These are phyloP conservation scores for Chalciporus pseudorubinellus DNA, from an alignment of 768 basidiomycete genomes.

Conservation along the genomic window DNA sequence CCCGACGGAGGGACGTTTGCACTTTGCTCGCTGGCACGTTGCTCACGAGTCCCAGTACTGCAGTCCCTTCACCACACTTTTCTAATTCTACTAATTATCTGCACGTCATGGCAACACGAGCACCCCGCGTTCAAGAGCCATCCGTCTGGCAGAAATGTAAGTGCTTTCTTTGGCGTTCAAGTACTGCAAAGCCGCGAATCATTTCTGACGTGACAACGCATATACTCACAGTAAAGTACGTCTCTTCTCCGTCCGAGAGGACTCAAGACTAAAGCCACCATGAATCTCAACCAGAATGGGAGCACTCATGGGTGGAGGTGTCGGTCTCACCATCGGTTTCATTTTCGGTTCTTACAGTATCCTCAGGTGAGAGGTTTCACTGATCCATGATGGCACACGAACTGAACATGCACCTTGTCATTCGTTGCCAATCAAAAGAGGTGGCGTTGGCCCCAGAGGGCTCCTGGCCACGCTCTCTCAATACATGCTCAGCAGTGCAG, in stretches of 20 bases:
- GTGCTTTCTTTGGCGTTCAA: slow-evolving; percentile 17
- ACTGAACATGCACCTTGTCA: slow-evolving; percentile 5
- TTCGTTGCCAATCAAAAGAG: slow-evolving; percentile 42
- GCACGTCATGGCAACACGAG: slow-evolving; percentile 30
- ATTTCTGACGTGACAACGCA: slow-evolving; percentile 13
- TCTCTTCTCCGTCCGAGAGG: slow-evolving; percentile 3
- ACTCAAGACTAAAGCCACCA: slow-evolving; percentile 6
- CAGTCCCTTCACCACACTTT: not conserved
- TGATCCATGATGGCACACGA: not conserved
- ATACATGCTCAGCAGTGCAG: slow-evolving; percentile 98
- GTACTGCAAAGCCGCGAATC: too few relatives aligned
- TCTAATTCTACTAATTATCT: not conserved
- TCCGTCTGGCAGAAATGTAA: slow-evolving; percentile 77
- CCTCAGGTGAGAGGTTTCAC: slow-evolving; percentile 58
- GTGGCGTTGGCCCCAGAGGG: slow-evolving; percentile 90
- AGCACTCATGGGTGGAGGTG: slow-evolving; percentile 88
- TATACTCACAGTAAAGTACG: slow-evolving; percentile 56
- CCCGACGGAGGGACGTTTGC: too few relatives aligned
- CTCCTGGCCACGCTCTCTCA: slow-evolving; percentile 89
- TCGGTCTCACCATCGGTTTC: slow-evolving; percentile 96
- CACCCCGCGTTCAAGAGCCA: slow-evolving; percentile 47
- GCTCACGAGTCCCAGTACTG: not conserved
- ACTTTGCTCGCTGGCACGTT: too few relatives aligned
- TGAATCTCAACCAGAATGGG: slow-evolving; percentile 66
- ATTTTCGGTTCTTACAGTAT: slow-evolving; percentile 95